Evolutionary conservation across 495 filamentous ascomycete species (phyloP).

Genomic region (Neurospora sp.): DNA sequence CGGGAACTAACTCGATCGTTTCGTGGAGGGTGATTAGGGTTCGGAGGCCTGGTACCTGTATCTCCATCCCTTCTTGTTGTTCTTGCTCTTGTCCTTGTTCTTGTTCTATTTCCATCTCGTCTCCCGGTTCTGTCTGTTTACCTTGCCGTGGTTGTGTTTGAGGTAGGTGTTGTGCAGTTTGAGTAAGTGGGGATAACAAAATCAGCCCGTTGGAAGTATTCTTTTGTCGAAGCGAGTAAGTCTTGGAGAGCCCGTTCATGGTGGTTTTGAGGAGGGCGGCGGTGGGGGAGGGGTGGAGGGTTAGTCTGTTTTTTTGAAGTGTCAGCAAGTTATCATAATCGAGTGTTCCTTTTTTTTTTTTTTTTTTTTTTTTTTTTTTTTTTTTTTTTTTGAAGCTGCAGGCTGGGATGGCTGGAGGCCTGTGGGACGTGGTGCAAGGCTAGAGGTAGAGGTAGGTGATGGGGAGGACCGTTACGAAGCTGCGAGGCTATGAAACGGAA

Average conservation of each 20-base stretch:
- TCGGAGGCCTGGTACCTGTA: slow-evolving; percentile 36
- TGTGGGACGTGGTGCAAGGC: neutral
- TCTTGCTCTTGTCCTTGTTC: slow-evolving; percentile 10
- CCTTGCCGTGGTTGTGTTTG: neutral
- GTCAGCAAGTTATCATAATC: too few relatives aligned
- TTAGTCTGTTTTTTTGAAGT: slow-evolving; percentile 39
- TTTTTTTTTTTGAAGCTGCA: too few relatives aligned
- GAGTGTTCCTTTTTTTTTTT: too few relatives aligned
- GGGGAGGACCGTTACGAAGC: neutral
- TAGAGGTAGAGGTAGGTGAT: neutral
- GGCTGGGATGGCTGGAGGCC: neutral
- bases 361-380: too few relatives aligned
- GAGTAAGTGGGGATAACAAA: slow-evolving; percentile 42
- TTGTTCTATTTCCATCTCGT: neutral
- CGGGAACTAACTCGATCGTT: slow-evolving; percentile 56
- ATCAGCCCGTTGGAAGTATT: slow-evolving; percentile 85
- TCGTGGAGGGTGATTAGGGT: slow-evolving; percentile 62
- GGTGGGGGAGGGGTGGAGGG: slow-evolving; percentile 52
- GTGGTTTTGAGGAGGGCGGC: slow-evolving; percentile 64
- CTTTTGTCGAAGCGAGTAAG: slow-evolving; percentile 77
- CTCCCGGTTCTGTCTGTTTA: neutral
- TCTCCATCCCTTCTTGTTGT: neutral
- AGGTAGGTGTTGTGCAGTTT: neutral
- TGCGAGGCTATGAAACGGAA: neutral
- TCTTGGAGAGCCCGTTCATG: slow-evolving; percentile 35